These are phyloP conservation scores for Candida broadrunensis DNA, from an alignment of 805 yeast genomes.

Conservation along the genomic window DNA sequence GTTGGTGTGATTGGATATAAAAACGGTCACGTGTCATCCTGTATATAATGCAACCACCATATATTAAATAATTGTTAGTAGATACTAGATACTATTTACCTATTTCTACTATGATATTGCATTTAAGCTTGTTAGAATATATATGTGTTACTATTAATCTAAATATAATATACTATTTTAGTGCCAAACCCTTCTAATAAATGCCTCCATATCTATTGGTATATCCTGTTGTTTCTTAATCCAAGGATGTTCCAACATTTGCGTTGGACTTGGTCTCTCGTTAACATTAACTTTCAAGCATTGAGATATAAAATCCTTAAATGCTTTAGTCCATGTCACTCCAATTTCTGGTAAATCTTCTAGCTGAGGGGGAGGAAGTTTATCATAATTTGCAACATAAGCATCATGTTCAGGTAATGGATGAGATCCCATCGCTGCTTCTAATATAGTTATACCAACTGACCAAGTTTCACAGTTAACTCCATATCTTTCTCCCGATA, in stretches of 20 bases:
- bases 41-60: too few relatives aligned
- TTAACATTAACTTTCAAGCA: slow-evolving; percentile 78
- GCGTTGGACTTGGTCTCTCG: slow-evolving; percentile 88
- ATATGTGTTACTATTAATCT: too few relatives aligned
- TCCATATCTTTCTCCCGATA: slow-evolving; percentile 91
- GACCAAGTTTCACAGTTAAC: slow-evolving; percentile 98
- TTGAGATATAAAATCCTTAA: slow-evolving; percentile 76
- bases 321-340: slow-evolving; percentile 77
- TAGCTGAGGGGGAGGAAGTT: slow-evolving; percentile 34
- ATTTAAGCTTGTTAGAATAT: too few relatives aligned
- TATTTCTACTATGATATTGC: too few relatives aligned
- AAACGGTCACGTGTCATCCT: too few relatives aligned
- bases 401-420: slow-evolving; percentile 48
- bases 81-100: too few relatives aligned
- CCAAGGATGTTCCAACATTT: slow-evolving; percentile 95
- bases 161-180: too few relatives aligned
- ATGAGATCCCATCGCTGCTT: slow-evolving; percentile 89
- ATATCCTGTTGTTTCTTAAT: slow-evolving; percentile 69
- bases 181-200: slow-evolving; percentile 73
- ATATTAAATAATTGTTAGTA: too few relatives aligned
- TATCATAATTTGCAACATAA: slow-evolving; percentile 21
- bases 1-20: background rate
- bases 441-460: slow-evolving; percentile 73
- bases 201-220: slow-evolving; percentile 80
- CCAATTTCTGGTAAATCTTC: slow-evolving; percentile 73